Base-by-base conservation (phyloP, 371 early-diverging fungal genomes). In the Haplosporangium sp. region DNA sequence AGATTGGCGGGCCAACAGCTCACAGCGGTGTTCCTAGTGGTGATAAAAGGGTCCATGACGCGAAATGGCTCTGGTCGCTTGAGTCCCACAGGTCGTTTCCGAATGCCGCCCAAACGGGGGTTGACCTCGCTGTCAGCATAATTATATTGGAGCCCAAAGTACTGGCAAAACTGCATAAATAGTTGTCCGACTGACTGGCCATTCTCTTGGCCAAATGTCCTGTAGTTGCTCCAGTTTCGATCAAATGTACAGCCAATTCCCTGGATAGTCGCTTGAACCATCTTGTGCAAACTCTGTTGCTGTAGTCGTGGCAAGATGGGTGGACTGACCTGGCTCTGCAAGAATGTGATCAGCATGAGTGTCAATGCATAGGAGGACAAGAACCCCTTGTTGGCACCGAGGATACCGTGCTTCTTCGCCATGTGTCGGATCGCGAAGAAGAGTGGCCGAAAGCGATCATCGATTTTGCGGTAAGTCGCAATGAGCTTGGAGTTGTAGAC, bases 401-500 rank as follows among this genome's bases (percentile, higher is more conserved):
- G 42, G 65, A 91, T 84, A 13, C 79, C 57, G 47, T 85, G 74
- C 20, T 62, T 50, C 55, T 86, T 85, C 38, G 85, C 72, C 66
- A 90, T 86, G 60, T 83, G 69, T 65, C 88, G 90, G 67, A 91
- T 58, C 7, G 86, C 81, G 72, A 84, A 83, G 16, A 85, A 67
- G 58, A 91, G 82, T 10, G 87, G 85, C 11, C 82, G 82, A 16
- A 90, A 84, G 5, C 91, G 86, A 2, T 69, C 45, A 61, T 89
- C 91, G 20, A 89, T 60, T 5, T 74, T 71, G 14, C 82, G 82
- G 64, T 90, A 90, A 21, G 85, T 82, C 40, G 81, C 67, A 38
- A 90, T 83, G 56, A 91, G 81, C 20, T 80, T 70, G 14, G 91
- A 87, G 67, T 89, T 90, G 43, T 86, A 75, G 16, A 90, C 70